Conservation (phyloP, 2,329 filamentous ascomycete species). For the Exophiala viscosa region DNA sequence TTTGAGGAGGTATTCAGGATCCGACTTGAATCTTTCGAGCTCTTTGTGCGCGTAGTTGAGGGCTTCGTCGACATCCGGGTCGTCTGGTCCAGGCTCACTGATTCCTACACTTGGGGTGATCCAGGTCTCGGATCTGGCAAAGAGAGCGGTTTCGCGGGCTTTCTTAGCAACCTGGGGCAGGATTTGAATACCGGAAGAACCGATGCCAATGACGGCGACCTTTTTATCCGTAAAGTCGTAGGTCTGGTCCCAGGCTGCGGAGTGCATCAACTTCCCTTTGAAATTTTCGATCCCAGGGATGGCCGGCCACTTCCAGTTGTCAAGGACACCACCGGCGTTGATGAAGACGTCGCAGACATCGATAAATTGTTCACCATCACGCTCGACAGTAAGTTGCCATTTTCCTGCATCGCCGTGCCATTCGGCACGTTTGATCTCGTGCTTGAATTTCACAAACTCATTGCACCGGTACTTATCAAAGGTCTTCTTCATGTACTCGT, state of each 20-base stretch:
- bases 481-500: conserved; percentile 19
- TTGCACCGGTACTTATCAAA: conserved; percentile 19
- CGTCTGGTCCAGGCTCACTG: too few species aligned
- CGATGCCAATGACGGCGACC: conserved; percentile 36
- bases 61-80: too few species aligned
- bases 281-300: conserved; percentile 31
- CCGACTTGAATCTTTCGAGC: too few species aligned
- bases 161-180: conserved; percentile 30
- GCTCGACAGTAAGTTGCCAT: conserved; percentile 11
- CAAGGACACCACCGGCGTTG: conserved; percentile 7
- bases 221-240: conserved; percentile 28
- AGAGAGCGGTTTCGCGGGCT: not conserved
- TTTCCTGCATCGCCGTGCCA: conserved; percentile 10
- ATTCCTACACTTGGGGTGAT: not conserved
- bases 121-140: not conserved
- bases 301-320: conserved; percentile 32
- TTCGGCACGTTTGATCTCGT: conserved; percentile 7
- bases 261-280: conserved; percentile 37
- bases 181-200: conserved; percentile 40
- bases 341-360: conserved; percentile 48
- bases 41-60: too few species aligned
- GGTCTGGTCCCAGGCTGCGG: conserved; percentile 36
- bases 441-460: conserved; percentile 21
- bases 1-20: too few species aligned
- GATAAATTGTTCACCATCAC: conserved; percentile 35